Evolutionary conservation across 192 early-diverging fungal genomes (phyloP).

Genomic region (Entomortierella chlamydospora): DNA sequence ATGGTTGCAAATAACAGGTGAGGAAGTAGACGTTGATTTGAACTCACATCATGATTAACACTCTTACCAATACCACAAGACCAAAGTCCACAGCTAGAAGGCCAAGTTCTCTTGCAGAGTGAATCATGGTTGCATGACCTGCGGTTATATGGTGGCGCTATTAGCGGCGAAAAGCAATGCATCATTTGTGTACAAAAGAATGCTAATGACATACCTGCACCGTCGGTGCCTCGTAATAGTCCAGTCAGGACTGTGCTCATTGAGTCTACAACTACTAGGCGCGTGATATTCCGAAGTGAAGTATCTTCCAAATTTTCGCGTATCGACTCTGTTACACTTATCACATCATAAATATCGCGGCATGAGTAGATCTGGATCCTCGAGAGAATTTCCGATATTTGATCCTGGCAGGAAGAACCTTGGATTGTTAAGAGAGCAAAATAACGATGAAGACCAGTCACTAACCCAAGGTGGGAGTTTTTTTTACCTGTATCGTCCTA

Average conservation of each 20-base stretch:
- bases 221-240: constrained; percentile 9
- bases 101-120: constrained; percentile 25
- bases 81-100: constrained; percentile 19
- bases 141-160: not conserved
- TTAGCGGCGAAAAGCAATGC: not conserved
- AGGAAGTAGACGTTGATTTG: too few species aligned
- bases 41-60: not conserved
- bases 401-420: not conserved
- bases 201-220: constrained; percentile 8
- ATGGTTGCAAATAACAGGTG: not conserved
- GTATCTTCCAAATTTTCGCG: not conserved
- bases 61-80: constrained; percentile 18
- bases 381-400: constrained; percentile 3
- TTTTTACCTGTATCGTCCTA: not conserved
- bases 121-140: constrained; percentile 50
- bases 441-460: too few species aligned
- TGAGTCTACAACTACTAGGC: constrained; percentile 28
- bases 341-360: constrained; percentile 30
- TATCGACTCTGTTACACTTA: constrained; percentile 13
- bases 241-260: constrained; percentile 10
- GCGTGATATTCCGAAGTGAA: not conserved
- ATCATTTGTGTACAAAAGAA: not conserved
- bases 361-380: constrained; percentile 33
- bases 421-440: too few species aligned
- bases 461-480: too few species aligned